Evolutionary conservation across 75 land plant species (phyloP).

Genomic region (Picea glauca): DNA sequence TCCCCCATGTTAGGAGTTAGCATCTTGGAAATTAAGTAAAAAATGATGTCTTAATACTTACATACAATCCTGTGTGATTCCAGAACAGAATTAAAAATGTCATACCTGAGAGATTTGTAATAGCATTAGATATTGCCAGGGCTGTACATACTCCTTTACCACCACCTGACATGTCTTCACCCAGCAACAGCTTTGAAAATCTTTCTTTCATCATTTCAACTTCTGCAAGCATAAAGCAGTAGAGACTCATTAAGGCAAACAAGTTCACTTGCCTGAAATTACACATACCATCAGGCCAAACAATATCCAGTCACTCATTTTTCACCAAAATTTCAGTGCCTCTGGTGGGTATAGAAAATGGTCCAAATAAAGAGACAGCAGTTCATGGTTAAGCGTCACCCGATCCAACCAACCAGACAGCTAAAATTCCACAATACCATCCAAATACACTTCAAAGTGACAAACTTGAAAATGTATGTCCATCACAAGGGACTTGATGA

Average conservation of each 20-base stretch:
- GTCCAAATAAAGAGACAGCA: too few relatives aligned
- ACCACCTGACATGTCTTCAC: constrained; percentile 49
- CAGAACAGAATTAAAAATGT: neutral
- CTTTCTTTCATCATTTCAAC: constrained; percentile 49
- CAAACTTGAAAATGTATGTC: too few relatives aligned
- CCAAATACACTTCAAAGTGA: too few relatives aligned
- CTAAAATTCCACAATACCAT: too few relatives aligned
- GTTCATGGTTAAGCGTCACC: too few relatives aligned
- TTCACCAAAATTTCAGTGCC: too few relatives aligned
- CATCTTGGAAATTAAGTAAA: neutral
- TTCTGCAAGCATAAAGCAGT: constrained; percentile 21
- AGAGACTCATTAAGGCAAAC: neutral
- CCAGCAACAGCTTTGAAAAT: constrained; percentile 36
- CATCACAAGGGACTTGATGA: too few relatives aligned
- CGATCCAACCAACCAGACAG: too few relatives aligned
- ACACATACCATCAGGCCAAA: too few relatives aligned
- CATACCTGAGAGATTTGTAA: constrained; percentile 43
- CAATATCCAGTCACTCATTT: too few relatives aligned
- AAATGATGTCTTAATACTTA: neutral
- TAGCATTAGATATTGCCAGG: constrained; percentile 43
- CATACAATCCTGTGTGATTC: neutral
- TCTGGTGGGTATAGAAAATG: too few relatives aligned
- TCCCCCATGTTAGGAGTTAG: neutral
- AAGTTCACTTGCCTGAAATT: neutral
- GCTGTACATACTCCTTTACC: constrained; percentile 45